Conservation (phyloP, 768 basidiomycete genomes). For the Lactarius sanguifluus region DNA sequence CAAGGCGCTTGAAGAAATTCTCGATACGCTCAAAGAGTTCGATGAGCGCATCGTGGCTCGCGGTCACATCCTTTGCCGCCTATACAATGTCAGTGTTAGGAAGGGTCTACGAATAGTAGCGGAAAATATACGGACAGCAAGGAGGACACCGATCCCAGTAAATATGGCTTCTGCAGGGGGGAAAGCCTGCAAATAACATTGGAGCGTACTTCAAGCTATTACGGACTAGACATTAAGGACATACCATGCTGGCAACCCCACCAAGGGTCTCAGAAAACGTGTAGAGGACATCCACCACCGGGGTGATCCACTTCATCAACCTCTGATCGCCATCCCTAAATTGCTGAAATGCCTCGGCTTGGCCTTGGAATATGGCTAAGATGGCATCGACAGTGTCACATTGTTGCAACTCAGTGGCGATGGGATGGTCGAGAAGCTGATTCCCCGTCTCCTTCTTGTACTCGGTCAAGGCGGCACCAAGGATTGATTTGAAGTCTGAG, state of each 20-base stretch:
- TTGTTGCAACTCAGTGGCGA: too few species aligned
- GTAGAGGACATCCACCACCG: too few species aligned
- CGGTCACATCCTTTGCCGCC: conserved; percentile 2
- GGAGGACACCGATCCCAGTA: conserved; percentile 9
- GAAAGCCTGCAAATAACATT: background rate
- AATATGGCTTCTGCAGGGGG: background rate
- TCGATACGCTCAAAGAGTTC: conserved; percentile 3
- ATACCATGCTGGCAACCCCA: background rate
- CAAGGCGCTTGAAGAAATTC: conserved; percentile 3
- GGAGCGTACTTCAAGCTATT: too few species aligned
- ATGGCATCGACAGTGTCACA: too few species aligned
- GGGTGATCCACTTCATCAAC: too few species aligned
- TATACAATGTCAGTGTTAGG: background rate
- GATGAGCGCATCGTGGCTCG: conserved; percentile 6
- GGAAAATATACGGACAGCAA: background rate
- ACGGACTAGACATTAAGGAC: background rate
- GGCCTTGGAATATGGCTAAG: background rate
- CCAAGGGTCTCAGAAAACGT: too few species aligned
- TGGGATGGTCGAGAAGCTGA: too few species aligned
- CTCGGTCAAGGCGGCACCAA: too few species aligned
- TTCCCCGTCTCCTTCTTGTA: conserved; percentile 34
- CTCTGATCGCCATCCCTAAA: too few species aligned
- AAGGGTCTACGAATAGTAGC: background rate
- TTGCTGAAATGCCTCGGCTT: conserved; percentile 2
- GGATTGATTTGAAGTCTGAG: too few species aligned